phyloP scores from a whole-genome alignment of 1,284 basidiomycete species.

The Cryptococcus hybrid region DNA sequence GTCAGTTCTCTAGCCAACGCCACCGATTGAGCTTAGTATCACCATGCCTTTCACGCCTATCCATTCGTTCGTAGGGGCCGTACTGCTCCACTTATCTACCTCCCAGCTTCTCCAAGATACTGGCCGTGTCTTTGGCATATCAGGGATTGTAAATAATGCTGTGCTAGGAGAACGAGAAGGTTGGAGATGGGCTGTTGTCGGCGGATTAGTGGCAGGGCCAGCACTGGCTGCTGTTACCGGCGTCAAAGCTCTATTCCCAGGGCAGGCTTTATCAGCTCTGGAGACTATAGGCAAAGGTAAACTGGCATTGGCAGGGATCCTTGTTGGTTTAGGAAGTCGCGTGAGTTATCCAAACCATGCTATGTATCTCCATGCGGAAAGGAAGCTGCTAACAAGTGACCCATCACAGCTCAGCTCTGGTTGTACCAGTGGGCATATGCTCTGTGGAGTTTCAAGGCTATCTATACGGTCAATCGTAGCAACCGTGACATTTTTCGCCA shows the following conservation, averaged over 20 bases:
- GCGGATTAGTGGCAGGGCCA: conserved; percentile 40
- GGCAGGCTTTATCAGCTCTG: conserved; percentile 54
- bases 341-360: conserved; percentile 47
- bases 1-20: too few species aligned
- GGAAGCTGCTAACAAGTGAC: not conserved
- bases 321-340: conserved; percentile 64
- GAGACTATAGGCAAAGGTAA: conserved; percentile 35
- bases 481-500: conserved; percentile 59
- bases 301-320: conserved; percentile 57
- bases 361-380: not conserved
- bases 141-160: conserved; percentile 61
- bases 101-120: conserved; percentile 59
- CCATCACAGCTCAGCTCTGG: conserved; percentile 10
- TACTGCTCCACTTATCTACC: conserved; percentile 59
- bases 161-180: conserved; percentile 53
- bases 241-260: conserved; percentile 48
- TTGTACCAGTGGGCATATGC: conserved; percentile 59
- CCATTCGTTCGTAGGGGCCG: conserved; percentile 62
- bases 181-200: conserved; percentile 41
- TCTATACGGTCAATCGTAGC: conserved; percentile 57
- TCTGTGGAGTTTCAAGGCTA: conserved; percentile 63
- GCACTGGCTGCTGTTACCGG: conserved; percentile 18
- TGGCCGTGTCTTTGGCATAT: conserved; percentile 63
- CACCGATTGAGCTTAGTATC: too few species aligned
- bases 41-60: conserved; percentile 54